Conservation (phyloP, 1,284 basidiomycete species). For the Cyathus pygmaeus region DNA sequence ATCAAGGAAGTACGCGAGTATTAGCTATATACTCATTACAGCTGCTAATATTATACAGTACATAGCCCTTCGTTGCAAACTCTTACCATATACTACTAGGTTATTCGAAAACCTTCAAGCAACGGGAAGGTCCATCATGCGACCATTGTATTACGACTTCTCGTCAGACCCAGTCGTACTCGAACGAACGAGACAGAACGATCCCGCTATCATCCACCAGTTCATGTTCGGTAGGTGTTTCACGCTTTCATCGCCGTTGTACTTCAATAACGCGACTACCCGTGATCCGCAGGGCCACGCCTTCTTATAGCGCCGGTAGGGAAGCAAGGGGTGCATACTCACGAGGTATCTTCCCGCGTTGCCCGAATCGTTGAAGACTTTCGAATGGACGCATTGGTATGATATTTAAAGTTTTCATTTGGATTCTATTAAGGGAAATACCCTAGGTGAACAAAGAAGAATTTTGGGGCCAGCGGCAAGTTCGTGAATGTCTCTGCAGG, state of each 20-base stretch:
- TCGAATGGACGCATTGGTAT: slow-evolving; percentile 49
- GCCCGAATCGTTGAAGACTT: slow-evolving; percentile 27
- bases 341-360: slow-evolving; percentile 49
- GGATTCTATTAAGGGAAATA: too few species aligned
- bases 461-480: slow-evolving; percentile 43
- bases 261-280: not conserved
- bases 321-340: slow-evolving; percentile 36
- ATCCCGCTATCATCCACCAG: slow-evolving; percentile 46
- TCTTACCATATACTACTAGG: slow-evolving; percentile 47
- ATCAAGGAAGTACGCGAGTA: slow-evolving; percentile 42
- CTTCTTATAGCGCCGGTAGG: slow-evolving; percentile 50
- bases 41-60: slow-evolving; percentile 32
- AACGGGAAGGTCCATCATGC: slow-evolving; percentile 48
- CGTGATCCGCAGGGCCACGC: slow-evolving; percentile 36
- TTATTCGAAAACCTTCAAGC: slow-evolving; percentile 47
- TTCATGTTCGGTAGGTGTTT: slow-evolving; percentile 47
- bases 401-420: too few species aligned
- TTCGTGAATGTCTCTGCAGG: slow-evolving; percentile 42
- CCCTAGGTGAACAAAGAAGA: slow-evolving; percentile 48
- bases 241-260: not conserved
- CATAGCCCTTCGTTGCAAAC: slow-evolving; percentile 49
- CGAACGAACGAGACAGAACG: slow-evolving; percentile 42
- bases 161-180: slow-evolving; percentile 43
- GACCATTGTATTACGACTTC: slow-evolving; percentile 51
- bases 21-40: not conserved